Conservation (phyloP, 2,329 filamentous ascomycete species). For the Calonectria henricotiae region DNA sequence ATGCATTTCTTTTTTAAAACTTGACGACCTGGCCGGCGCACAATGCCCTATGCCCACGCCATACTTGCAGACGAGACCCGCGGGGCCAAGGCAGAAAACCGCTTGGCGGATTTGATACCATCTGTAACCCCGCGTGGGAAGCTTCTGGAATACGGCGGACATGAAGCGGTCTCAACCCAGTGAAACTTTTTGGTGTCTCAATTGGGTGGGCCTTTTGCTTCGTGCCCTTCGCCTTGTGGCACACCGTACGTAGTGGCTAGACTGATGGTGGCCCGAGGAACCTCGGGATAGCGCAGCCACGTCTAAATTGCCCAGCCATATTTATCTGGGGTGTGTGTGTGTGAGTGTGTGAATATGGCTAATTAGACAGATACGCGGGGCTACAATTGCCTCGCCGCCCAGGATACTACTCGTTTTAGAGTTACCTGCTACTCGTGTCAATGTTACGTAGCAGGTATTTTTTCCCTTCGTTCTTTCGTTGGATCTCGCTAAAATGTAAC, state of each 20-base stretch:
- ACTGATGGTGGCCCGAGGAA: slow-evolving; percentile 4
- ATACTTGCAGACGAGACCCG: slow-evolving; percentile 15
- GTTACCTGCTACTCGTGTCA: not conserved
- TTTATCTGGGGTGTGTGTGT: not conserved
- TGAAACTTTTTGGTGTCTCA: not conserved
- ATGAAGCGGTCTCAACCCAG: slow-evolving; percentile 9
- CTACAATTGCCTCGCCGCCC: not conserved
- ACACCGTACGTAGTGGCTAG: not conserved
- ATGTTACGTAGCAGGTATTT: slow-evolving; percentile 14
- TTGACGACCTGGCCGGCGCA: not conserved
- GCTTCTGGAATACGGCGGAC: slow-evolving; percentile 29
- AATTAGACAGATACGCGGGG: not conserved
- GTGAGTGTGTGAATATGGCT: not conserved
- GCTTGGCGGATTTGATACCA: slow-evolving; percentile 5
- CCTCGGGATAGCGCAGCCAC: not conserved
- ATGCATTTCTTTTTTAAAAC: slow-evolving; percentile 9
- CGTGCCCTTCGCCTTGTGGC: slow-evolving; percentile 14
- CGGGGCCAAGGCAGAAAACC: slow-evolving; percentile 18
- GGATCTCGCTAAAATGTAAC: slow-evolving; percentile 27
- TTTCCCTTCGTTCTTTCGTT: not conserved
- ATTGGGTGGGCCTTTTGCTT: slow-evolving; percentile 23
- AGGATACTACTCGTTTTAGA: not conserved
- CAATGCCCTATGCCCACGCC: not conserved
- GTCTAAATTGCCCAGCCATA: not conserved
- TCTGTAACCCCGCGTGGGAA: not conserved